Percentiles rank a stretch among this genome's conserved stretches.
Evolutionary conservation across 108 stramenopile genomes (phyloP).

Genomic region (Epithemia pelagica): DNA sequence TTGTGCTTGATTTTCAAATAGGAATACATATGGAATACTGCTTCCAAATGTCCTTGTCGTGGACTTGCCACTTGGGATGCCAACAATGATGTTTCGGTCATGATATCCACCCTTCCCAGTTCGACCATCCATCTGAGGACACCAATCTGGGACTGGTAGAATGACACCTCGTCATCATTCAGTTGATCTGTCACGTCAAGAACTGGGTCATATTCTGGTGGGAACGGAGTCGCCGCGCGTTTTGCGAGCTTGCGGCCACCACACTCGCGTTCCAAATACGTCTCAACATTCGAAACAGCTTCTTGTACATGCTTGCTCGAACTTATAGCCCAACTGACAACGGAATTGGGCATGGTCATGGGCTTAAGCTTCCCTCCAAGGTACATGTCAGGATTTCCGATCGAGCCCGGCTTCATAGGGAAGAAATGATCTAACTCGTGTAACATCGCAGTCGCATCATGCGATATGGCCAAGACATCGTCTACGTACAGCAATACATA

Average conservation of each 20-base stretch:
- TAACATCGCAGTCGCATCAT: too few species aligned
- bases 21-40: conserved; percentile 32
- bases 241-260: not conserved
- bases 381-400: conserved; percentile 22
- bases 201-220: not conserved
- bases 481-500: conserved; percentile 26
- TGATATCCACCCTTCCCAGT: conserved; percentile 32
- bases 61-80: conserved; percentile 37
- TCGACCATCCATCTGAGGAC: conserved; percentile 32
- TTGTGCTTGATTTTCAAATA: conserved; percentile 34
- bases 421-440: conserved; percentile 5
- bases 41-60: conserved; percentile 34
- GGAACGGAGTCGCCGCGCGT: not conserved
- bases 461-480: conserved; percentile 19
- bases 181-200: conserved; percentile 7
- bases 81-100: conserved; percentile 38
- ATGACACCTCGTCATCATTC: conserved; percentile 6
- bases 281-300: conserved; percentile 23
- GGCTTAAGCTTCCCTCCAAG: conserved; percentile 12
- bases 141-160: conserved; percentile 30
- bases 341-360: conserved; percentile 2
- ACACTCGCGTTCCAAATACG: conserved; percentile 7
- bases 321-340: not conserved
- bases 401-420: not conserved
- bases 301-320: conserved; percentile 27